These are phyloP conservation scores for Closterium sp. DNA, from an alignment of 139 green algal genomes.

Conservation along the genomic window DNA sequence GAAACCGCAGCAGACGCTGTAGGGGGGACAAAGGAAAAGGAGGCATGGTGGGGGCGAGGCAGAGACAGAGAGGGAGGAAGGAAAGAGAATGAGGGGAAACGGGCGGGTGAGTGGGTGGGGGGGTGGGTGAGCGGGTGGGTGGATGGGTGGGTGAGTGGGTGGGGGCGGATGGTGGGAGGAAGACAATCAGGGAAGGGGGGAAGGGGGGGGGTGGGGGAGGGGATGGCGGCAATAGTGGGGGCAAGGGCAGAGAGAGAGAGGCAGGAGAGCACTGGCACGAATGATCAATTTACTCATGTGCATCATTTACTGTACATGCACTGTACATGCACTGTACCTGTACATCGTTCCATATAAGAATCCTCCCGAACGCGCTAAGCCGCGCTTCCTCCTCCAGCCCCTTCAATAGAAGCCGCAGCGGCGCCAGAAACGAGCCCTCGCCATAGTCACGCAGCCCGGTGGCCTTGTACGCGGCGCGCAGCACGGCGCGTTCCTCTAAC, in stretches of 20 bases:
- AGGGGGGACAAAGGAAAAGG: too few species aligned
- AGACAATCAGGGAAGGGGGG: not conserved
- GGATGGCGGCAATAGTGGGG: not conserved
- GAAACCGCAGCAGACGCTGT: too few species aligned
- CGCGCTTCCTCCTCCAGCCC: not conserved
- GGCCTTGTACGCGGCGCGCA: constrained; percentile 6
- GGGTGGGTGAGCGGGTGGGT: too few species aligned
- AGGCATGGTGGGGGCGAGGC: too few species aligned
- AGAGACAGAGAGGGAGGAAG: too few species aligned
- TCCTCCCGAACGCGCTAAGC: not conserved
- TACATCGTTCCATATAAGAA: not conserved
- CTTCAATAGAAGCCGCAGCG: not conserved
- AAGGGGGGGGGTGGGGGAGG: not conserved
- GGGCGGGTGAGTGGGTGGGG: too few species aligned
- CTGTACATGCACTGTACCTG: not conserved
- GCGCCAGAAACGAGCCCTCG: not conserved
- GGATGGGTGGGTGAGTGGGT: too few species aligned
- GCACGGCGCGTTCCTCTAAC: not conserved
- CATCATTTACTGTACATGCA: not conserved
- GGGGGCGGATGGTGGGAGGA: not conserved
- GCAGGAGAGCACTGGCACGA: too few species aligned
- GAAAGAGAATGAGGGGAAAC: too few species aligned
- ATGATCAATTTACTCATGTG: too few species aligned
- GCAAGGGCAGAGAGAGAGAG: not conserved
- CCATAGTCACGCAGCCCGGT: constrained; percentile 7